Base-by-base conservation (phyloP, 805 yeast genomes). In the Monosporozyma siamensis region DNA sequence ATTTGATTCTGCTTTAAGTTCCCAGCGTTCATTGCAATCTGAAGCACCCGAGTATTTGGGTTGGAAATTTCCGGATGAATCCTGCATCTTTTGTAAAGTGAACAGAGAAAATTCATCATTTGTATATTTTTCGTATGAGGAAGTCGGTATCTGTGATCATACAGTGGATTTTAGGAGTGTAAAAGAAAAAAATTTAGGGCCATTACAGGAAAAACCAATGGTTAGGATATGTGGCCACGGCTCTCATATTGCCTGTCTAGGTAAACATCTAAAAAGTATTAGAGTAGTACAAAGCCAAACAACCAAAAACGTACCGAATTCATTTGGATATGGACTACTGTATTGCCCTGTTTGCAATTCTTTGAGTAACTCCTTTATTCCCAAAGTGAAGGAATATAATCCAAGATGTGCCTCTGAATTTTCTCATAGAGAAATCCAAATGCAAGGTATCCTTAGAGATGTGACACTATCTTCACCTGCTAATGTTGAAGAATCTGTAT, bases 301-400 rank as follows among this genome's bases (percentile, higher is more conserved):
- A 26, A 84, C 95, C 0, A 70, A 95, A 55, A 85, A 89, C 39
- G 69, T 80, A 4, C 95, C 95, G 0, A 95, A 82, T 48, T 78
- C 83, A 48, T 63, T 70, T 10, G 78, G 78, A 23, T 75, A 76
- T 44, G 75, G 78, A 6, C 95, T 89, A 53, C 82, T 85, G 50
- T 64, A 85, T 21, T 90, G 98, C 55, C 97, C 97, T 0, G 70
- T 90, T 29, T 90, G 98, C 67, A 87, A 87, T 46, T 82, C 95
- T 0, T 68, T 90, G 36, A 83, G 82, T 55, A 90, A 90, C 56
- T 71, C 82, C 45, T 87, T 90, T 56, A 65, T 90, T 34, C 98
- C 97, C 0, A 67, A 83, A 27, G 23, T 51, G 3, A 34, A 24
- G 22, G 34, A 44, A n/a, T 43, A 39, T 11, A 46, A 43, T 22